These are phyloP conservation scores for Nadsonia starkeyi-henricii DNA, from an alignment of 1,139 yeast species.

Conservation along the genomic window DNA sequence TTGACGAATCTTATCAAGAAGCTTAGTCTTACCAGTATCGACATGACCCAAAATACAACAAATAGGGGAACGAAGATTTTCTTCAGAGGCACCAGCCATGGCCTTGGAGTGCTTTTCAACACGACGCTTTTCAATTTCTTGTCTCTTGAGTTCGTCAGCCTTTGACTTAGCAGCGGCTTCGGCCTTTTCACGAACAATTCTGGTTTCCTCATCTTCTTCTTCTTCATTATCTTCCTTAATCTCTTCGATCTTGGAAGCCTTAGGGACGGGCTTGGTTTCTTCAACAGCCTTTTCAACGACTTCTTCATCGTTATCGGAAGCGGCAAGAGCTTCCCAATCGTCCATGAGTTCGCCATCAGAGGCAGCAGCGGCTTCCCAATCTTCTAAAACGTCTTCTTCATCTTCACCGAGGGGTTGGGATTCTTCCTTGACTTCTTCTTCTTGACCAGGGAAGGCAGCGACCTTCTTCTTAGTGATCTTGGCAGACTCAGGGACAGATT, in stretches of 20 bases:
- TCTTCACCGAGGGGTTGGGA: constrained; percentile 13
- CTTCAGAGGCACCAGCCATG: constrained; percentile 22
- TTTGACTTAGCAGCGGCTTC: constrained; percentile 19
- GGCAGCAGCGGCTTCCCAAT: constrained; percentile 28
- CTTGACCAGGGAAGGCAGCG: constrained; percentile 8
- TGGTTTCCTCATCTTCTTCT: constrained; percentile 12
- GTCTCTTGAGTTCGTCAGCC: constrained; percentile 8
- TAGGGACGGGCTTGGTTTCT: constrained; percentile 16
- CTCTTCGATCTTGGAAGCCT: constrained; percentile 17
- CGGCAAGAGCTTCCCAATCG: constrained; percentile 20
- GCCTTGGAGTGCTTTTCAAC: constrained; percentile 28
- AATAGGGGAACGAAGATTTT: constrained; percentile 85
- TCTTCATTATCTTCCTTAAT: constrained; percentile 15
- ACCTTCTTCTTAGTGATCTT: constrained; percentile 19
- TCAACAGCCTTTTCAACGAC: constrained; percentile 18
- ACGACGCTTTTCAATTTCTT: constrained; percentile 13
- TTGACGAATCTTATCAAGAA: constrained; percentile 92
- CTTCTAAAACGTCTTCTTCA: constrained; percentile 23
- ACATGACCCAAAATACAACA: constrained; percentile 99
- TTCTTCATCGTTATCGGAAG: constrained; percentile 11
- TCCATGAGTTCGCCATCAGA: constrained; percentile 27
- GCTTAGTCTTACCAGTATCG: constrained; percentile 97
- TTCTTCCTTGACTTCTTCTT: constrained; percentile 12
- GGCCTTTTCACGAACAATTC: constrained; percentile 9
- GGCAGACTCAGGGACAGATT: constrained; percentile 25